Percentiles rank a stretch among this genome's conserved stretches.
These are phyloP conservation scores for Helianthus tuberosus DNA, from an alignment of 129 eudicot genomes.

Conservation along the genomic window DNA sequence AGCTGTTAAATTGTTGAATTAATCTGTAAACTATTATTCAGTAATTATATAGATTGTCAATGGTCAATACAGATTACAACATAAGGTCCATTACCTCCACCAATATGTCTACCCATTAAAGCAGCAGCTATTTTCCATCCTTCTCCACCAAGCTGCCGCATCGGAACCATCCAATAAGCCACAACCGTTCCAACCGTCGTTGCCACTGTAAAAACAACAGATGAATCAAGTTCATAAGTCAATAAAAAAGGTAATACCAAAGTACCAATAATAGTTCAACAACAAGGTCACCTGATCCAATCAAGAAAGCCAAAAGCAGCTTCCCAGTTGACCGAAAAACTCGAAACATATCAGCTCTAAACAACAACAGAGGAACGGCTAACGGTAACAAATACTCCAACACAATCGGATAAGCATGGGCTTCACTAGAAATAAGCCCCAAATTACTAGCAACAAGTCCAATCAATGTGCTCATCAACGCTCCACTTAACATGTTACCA, in stretches of 20 bases:
- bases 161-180: conserved; percentile 82
- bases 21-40: neutral
- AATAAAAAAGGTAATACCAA: neutral
- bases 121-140: conserved; percentile 98
- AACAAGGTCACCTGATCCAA: conserved; percentile 71
- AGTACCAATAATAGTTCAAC: neutral
- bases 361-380: conserved; percentile 79
- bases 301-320: conserved; percentile 79
- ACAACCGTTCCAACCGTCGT: conserved; percentile 76
- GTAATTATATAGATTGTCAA: neutral
- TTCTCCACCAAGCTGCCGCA: conserved; percentile 84
- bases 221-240: neutral
- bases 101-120: conserved; percentile 95
- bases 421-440: conserved; percentile 70
- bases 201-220: conserved; percentile 53
- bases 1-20: conserved; percentile 10
- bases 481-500: conserved; percentile 80
- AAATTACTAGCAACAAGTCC: conserved; percentile 87
- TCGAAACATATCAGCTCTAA: conserved; percentile 76
- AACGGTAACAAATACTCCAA: conserved; percentile 67
- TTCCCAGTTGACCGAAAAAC: conserved; percentile 72
- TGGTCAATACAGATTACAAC: neutral
- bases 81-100: conserved; percentile 65
- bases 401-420: conserved; percentile 64
- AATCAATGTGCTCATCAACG: conserved; percentile 71